Percentiles rank a stretch among this genome's conserved stretches.
Evolutionary conservation across 2,329 filamentous ascomycete genomes (phyloP).

Genomic region (Aspergillus unguis): DNA sequence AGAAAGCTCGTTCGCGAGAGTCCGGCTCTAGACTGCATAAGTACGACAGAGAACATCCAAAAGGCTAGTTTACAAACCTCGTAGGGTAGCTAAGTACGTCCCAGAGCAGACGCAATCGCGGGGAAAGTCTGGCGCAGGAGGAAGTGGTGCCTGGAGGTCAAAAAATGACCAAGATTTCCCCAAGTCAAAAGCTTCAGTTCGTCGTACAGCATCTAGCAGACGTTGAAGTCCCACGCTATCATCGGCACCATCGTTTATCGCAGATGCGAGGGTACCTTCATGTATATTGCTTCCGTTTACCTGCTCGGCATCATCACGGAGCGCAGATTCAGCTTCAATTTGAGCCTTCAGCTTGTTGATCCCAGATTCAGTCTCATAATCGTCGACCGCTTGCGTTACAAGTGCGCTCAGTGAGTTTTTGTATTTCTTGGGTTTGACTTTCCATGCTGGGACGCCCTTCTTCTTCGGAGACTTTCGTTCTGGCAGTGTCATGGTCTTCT

Average conservation of each 20-base stretch:
- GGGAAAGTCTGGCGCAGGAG: constrained; percentile 34
- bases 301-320: background rate
- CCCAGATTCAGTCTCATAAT: constrained; percentile 58
- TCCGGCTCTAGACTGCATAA: constrained; percentile 41
- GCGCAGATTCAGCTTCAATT: background rate
- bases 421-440: constrained; percentile 46
- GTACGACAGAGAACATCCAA: constrained; percentile 1
- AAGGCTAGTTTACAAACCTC: constrained; percentile 25
- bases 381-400: constrained; percentile 56
- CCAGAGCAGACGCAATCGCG: constrained; percentile 26
- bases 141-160: constrained; percentile 25
- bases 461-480: constrained; percentile 19
- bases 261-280: constrained; percentile 42
- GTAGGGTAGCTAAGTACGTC: constrained; percentile 31
- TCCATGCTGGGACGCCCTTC: constrained; percentile 9
- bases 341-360: constrained; percentile 39
- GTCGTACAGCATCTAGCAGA: constrained; percentile 55
- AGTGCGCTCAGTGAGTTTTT: constrained; percentile 64
- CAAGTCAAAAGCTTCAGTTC: constrained; percentile 57
- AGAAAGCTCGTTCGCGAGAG: constrained; percentile 57
- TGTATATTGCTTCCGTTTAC: constrained; percentile 24
- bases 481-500: constrained; percentile 11
- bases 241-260: constrained; percentile 45
- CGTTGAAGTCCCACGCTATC: constrained; percentile 45
- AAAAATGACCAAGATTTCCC: constrained; percentile 61